phyloP scores from a whole-genome alignment of 305 asterid genomes.

The Nicotiana rustica region DNA sequence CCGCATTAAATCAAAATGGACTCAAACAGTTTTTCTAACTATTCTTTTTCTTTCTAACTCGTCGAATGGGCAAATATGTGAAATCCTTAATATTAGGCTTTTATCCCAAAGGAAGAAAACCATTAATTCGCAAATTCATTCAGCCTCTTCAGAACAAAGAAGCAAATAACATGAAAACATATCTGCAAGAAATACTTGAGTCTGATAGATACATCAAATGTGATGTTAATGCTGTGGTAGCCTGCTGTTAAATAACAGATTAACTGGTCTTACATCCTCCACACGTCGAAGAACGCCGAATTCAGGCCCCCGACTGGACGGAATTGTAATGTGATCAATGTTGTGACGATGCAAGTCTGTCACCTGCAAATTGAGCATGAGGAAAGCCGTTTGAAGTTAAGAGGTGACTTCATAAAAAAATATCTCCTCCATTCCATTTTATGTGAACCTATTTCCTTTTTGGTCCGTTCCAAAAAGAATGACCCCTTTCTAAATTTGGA shows the following conservation, averaged over 20 bases:
- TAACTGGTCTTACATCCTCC: conserved; percentile 66
- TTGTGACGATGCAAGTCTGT: conserved; percentile 95
- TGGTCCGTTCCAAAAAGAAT: too few relatives aligned
- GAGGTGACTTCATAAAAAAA: conserved; percentile 8
- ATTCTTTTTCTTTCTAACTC: not conserved
- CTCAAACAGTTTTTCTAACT: not conserved
- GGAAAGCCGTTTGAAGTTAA: conserved; percentile 3
- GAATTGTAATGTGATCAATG: conserved; percentile 93
- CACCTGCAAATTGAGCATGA: conserved; percentile 47
- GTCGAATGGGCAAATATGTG: not conserved
- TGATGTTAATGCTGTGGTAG: conserved; percentile 15
- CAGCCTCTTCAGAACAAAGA: not conserved
- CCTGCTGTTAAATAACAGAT: conserved; percentile 10
- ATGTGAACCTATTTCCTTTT: too few relatives aligned
- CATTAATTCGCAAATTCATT: not conserved
- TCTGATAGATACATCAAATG: not conserved
- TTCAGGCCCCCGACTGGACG: conserved; percentile 82
- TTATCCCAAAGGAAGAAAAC: not conserved
- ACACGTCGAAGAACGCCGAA: conserved; percentile 89
- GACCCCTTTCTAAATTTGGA: too few relatives aligned
- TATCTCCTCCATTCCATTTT: too few relatives aligned
- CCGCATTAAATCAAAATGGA: not conserved
- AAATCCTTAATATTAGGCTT: not conserved
- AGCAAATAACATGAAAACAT: not conserved
- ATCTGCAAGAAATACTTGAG: not conserved